A percentile compares a stretch with the other conserved stretches of the same genome.
phyloP scores from a whole-genome alignment of 768 basidiomycete genomes.

The Lentinula boryana region DNA sequence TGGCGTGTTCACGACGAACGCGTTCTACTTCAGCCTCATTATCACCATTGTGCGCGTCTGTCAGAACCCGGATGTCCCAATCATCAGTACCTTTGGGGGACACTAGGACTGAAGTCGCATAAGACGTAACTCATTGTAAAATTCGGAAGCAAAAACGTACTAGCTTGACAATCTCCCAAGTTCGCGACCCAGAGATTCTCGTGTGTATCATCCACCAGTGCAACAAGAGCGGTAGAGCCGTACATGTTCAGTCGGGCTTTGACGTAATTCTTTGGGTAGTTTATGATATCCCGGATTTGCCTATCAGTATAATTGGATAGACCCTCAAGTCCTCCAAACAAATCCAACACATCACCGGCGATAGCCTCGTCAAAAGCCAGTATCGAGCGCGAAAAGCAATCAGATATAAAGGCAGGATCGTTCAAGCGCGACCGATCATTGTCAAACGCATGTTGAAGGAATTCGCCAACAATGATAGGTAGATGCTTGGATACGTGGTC shows the following conservation, averaged over 20 bases:
- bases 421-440: conserved; percentile 31
- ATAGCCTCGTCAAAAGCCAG: conserved; percentile 62
- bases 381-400: conserved; percentile 53
- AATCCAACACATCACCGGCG: conserved; percentile 54
- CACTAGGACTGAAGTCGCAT: conserved; percentile 37
- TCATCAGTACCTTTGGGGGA: conserved; percentile 35
- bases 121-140: not conserved
- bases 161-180: conserved; percentile 75
- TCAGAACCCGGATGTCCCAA: conserved; percentile 59
- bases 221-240: conserved; percentile 71
- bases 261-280: conserved; percentile 55
- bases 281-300: conserved; percentile 53
- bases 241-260: conserved; percentile 72
- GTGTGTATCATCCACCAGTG: conserved; percentile 64
- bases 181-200: conserved; percentile 76
- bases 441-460: conserved; percentile 36
- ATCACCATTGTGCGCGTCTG: conserved; percentile 65
- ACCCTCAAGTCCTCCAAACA: conserved; percentile 49
- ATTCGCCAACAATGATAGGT: conserved; percentile 60
- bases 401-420: conserved; percentile 46
- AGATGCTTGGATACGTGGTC: conserved; percentile 64
- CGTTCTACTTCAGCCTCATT: conserved; percentile 63
- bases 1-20: conserved; percentile 58
- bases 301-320: conserved; percentile 47
- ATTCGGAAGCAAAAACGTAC: conserved; percentile 31